Base-by-base conservation (phyloP, 148 eudicot genomes). In the Silene uniflora region DNA sequence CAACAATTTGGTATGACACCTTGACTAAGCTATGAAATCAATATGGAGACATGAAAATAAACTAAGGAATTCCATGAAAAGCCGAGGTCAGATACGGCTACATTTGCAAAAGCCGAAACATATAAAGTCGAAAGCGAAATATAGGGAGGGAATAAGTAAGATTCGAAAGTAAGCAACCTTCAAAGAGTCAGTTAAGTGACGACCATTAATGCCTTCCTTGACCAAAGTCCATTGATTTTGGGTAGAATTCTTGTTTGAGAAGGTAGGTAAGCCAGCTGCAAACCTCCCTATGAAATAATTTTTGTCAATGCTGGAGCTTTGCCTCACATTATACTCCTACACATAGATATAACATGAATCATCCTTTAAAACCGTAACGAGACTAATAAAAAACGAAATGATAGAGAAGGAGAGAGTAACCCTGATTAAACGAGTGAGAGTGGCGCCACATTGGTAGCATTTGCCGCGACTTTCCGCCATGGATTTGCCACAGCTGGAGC, bases 241-340 rank as follows among this genome's bases (percentile, higher is more conserved):
- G 25, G 87, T 80, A 75, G 81, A 88, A 85, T 89, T 91, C 86
- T 90, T 92, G 86, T 86, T 92, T 8, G 94, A 87, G 66, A 90
- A 90, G 69, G 63, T 81, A 13, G 98, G 98, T 75, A 95, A 83
- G 3, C 98, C 98, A 0, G 91, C 67, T 7, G 85, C 88, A 80
- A 95, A 95, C 76, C 96, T 85, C 63, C 91, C 98, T 46, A 92
- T 88, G 78, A 92, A 92, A 80, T 87, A 92, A 82, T 89, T 89
- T 83, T 92, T 95, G 69, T 95, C 93, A 27, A 27, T 89, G 81
- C 75, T 85, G 19, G 89, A 71, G 59, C 89, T 78, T 11, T 96
- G 79, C 61, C 88, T 89, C 0, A 92, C 97, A 84, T 88, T 90
- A 79, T 95, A 95, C 84, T 95, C 98, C 98, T 92, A 75, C 14